Evolutionary conservation across 805 yeast species (phyloP).

Genomic region (Wickerhamiella azyma): DNA sequence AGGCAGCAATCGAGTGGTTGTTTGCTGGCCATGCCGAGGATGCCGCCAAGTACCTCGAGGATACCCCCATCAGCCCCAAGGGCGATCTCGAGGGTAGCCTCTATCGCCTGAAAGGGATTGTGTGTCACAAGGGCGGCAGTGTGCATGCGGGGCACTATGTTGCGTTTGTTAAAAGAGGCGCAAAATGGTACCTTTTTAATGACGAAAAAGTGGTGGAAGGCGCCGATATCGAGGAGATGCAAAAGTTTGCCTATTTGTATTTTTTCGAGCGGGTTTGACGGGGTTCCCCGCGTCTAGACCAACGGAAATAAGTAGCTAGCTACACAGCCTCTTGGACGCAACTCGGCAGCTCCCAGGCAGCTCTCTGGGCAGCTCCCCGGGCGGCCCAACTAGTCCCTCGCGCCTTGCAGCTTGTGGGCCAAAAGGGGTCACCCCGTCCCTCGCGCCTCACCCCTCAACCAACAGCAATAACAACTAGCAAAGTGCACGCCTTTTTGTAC

Average conservation of each 20-base stretch:
- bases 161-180: constrained; percentile 43
- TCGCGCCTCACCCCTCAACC: too few relatives aligned
- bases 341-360: too few relatives aligned
- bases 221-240: constrained; percentile 32
- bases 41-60: constrained; percentile 54
- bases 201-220: constrained; percentile 71
- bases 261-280: constrained; percentile 24
- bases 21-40: constrained; percentile 64
- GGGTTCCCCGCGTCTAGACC: too few relatives aligned
- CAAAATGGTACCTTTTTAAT: constrained; percentile 66
- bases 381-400: too few relatives aligned
- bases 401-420: too few relatives aligned
- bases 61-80: constrained; percentile 2
- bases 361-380: too few relatives aligned
- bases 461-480: too few relatives aligned
- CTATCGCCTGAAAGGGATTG: constrained; percentile 46
- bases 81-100: constrained; percentile 21
- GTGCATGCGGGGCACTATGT: constrained; percentile 92
- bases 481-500: too few relatives aligned
- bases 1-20: constrained; percentile 82
- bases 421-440: too few relatives aligned
- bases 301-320: too few relatives aligned
- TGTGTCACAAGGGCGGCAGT: constrained; percentile 82
- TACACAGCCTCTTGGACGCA: too few relatives aligned
- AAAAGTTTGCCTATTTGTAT: constrained; percentile 37